Evolutionary conservation across 2,329 filamentous ascomycete species (phyloP).

Genomic region (Emergomyces pasteurianus): DNA sequence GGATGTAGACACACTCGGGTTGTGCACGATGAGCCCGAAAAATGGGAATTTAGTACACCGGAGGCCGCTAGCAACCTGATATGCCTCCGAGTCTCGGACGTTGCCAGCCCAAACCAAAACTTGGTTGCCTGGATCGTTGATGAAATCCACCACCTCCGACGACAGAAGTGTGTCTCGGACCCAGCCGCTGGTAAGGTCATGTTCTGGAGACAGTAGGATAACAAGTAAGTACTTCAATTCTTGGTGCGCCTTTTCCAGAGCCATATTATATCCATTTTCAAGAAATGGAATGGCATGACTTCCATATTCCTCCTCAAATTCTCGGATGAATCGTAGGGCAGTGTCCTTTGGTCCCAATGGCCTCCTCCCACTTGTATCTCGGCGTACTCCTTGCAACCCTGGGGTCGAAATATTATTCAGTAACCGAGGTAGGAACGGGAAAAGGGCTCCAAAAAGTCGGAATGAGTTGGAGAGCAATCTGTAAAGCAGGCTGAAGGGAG

Average conservation of each 20-base stretch:
- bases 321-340: constrained; percentile 74
- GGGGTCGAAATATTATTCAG: constrained; percentile 38
- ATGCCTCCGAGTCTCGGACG: constrained; percentile 84
- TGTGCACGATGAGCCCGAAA: constrained; percentile 73
- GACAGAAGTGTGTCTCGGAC: constrained; percentile 70
- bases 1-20: constrained; percentile 68
- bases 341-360: constrained; percentile 77
- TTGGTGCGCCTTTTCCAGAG: constrained; percentile 77
- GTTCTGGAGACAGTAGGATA: constrained; percentile 77
- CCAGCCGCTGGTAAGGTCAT: constrained; percentile 80
- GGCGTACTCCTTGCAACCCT: constrained; percentile 33
- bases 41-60: constrained; percentile 90
- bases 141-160: constrained; percentile 58
- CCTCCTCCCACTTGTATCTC: constrained; percentile 56
- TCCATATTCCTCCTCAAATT: constrained; percentile 92
- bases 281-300: constrained; percentile 56
- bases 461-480: constrained; percentile 54
- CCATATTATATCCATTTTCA: constrained; percentile 84
- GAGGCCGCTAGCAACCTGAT: constrained; percentile 79
- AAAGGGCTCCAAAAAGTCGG: constrained; percentile 61
- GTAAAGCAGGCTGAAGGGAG: constrained; percentile 71
- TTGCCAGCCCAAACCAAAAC: constrained; percentile 88
- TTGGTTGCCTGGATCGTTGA: constrained; percentile 64
- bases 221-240: constrained; percentile 89
- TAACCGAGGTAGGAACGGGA: constrained; percentile 65